Percentiles rank a stretch among this genome's conserved stretches.
Conservation (phyloP, 2,329 filamentous ascomycete species). For the Colletotrichum higginsianum region DNA sequence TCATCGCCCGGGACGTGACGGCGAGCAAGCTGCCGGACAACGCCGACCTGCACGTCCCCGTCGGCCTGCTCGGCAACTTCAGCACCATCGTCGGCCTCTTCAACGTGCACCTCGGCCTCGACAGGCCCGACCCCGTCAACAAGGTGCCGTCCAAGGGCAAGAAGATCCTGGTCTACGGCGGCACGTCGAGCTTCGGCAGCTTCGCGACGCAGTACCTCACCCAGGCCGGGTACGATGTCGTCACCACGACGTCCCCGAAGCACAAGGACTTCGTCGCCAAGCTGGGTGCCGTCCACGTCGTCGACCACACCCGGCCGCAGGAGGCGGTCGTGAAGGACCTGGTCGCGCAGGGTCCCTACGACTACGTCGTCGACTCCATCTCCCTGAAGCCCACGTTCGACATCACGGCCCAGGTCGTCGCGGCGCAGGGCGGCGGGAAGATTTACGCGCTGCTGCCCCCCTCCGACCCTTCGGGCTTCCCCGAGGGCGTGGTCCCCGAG, state of each 20-base stretch:
- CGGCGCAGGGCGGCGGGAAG: conserved; percentile 33
- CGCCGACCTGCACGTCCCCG: conserved; percentile 46
- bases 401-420: conserved; percentile 42
- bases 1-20: conserved; percentile 44
- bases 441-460: conserved; percentile 24
- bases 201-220: conserved; percentile 61
- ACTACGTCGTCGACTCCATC: conserved; percentile 49
- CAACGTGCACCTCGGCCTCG: conserved; percentile 43
- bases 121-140: conserved; percentile 46
- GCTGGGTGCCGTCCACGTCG: conserved; percentile 61
- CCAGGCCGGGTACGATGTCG: conserved; percentile 60
- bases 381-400: conserved; percentile 45
- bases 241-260: conserved; percentile 57
- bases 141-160: conserved; percentile 46
- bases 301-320: conserved; percentile 58
- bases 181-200: conserved; percentile 61
- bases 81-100: conserved; percentile 47
- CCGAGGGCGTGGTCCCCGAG: conserved; percentile 7
- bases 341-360: conserved; percentile 47
- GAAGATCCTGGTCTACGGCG: conserved; percentile 60
- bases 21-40: conserved; percentile 48
- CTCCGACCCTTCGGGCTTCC: not conserved
- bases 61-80: conserved; percentile 47
- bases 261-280: conserved; percentile 59
- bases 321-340: conserved; percentile 44